A percentile compares a stretch with the other conserved stretches of the same genome.
These are phyloP conservation scores for Fusarium sp. DNA, from an alignment of 2,329 filamentous ascomycete species.

Conservation along the genomic window DNA sequence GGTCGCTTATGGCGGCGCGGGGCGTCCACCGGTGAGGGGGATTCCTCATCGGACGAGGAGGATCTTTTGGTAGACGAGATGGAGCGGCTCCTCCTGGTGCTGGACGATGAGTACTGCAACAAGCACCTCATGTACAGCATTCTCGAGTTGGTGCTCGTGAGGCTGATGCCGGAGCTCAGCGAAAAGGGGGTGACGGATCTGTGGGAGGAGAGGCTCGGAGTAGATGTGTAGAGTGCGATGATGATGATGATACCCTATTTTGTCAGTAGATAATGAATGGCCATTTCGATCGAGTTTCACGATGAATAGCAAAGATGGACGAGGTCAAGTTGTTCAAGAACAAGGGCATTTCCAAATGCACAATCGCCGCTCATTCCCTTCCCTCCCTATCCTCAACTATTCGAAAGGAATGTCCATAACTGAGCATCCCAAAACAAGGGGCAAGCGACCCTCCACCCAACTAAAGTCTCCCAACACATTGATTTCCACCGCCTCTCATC, in stretches of 20 bases:
- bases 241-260: slow-evolving; percentile 38
- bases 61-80: slow-evolving; percentile 69
- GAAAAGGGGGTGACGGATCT: slow-evolving; percentile 78
- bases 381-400: slow-evolving; percentile 41
- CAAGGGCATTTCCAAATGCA: slow-evolving; percentile 43
- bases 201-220: slow-evolving; percentile 75
- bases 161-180: slow-evolving; percentile 84
- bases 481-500: neutral
- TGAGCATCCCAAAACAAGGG: slow-evolving; percentile 12
- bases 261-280: slow-evolving; percentile 13
- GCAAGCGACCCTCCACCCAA: neutral
- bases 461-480: neutral
- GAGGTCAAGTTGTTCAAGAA: slow-evolving; percentile 23
- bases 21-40: slow-evolving; percentile 32
- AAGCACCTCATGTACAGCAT: slow-evolving; percentile 89
- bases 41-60: slow-evolving; percentile 45
- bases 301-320: neutral
- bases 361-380: slow-evolving; percentile 45
- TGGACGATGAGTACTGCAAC: slow-evolving; percentile 89
- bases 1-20: slow-evolving; percentile 48
- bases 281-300: neutral
- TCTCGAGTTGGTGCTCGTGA: slow-evolving; percentile 84
- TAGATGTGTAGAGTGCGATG: slow-evolving; percentile 11
- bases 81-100: slow-evolving; percentile 76
- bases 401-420: slow-evolving; percentile 35